Evolutionary conservation across 2,329 filamentous ascomycete species (phyloP), one percentile per base, ranked within the genome.

Genomic region (Capronia americana): DNA sequence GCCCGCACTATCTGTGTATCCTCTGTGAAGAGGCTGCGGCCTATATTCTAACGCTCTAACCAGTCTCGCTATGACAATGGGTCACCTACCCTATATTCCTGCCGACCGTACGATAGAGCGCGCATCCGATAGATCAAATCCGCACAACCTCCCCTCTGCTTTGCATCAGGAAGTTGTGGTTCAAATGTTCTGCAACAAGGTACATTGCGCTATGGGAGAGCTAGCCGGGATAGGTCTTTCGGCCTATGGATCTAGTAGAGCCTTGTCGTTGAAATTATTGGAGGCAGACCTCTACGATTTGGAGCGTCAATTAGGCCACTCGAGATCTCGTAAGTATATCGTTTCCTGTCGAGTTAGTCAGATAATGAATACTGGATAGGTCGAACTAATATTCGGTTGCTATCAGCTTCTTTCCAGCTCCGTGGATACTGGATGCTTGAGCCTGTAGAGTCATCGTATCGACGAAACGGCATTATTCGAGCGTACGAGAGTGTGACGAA

Each of bases 101-200:
- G 23, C 30, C 20, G 61, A 63, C 24, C 30, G 50, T 57, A 63
- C 59, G 4, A 56, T 62, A 28, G 48, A 62, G 8, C 11, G 38
- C 8, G 51, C 59, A 11, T 20, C 24, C 20, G 14, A 10, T 10
- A 10, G 26, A 8, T 41, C 46, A 20, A 62, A 62, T 26, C 59
- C 24, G 28, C 48, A 62, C 34, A 20, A 56, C 5, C 48, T 62
- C 23, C 32, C 59, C 4, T 11, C n/a, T 10, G 17, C n/a, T 11
- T 24, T 62, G 24, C 51, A 56, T 23, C 59, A 46, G 7, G 24
- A 20, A 7, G 12, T 62, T 4, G 8, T 41, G 48, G 32, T 62
- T 4, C 46, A 62, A 26, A n/a, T 26, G 3, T 63, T 63, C 51
- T 63, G 61, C 32, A 57, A 57, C 32, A 63, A 41, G 38, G 32